Conservation (phyloP, 129 eudicot genomes). For the Lactuca saligna region DNA sequence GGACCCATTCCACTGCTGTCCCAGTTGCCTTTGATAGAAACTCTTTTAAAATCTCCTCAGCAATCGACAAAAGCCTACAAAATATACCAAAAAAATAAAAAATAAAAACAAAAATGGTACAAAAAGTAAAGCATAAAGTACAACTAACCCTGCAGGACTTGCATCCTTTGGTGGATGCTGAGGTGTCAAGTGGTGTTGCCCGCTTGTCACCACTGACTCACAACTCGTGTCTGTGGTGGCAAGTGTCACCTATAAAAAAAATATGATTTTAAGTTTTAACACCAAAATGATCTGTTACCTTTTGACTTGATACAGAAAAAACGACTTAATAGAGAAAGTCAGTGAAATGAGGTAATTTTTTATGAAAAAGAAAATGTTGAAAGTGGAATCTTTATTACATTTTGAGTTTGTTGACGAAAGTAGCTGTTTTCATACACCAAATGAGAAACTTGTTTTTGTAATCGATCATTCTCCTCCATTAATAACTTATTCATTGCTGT, state of each 20-base stretch:
- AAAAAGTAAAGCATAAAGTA: not conserved
- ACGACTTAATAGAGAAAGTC: not conserved
- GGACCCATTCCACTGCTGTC: slow-evolving; percentile 95
- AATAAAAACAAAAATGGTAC: not conserved
- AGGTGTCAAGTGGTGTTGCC: slow-evolving; percentile 72
- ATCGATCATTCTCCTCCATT: slow-evolving; percentile 82
- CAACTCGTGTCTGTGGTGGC: slow-evolving; percentile 80
- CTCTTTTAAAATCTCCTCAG: slow-evolving; percentile 94
- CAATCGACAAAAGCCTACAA: slow-evolving; percentile 81
- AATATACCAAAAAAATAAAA: slow-evolving; percentile 26
- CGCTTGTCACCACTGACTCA: slow-evolving; percentile 83
- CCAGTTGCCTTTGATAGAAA: slow-evolving; percentile 90
- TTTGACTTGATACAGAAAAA: not conserved
- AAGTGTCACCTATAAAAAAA: slow-evolving; percentile 40
- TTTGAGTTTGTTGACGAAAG: slow-evolving; percentile 74
- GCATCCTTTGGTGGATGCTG: slow-evolving; percentile 82
- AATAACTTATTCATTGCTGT: slow-evolving; percentile 58
- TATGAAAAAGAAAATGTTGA: not conserved
- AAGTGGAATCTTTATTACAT: slow-evolving; percentile 32
- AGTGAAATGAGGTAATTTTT: too few relatives aligned
- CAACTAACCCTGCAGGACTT: slow-evolving; percentile 81
- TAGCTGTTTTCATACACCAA: slow-evolving; percentile 75
- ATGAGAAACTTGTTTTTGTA: slow-evolving; percentile 81
- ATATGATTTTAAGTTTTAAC: too few relatives aligned
- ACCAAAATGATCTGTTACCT: too few relatives aligned